These are phyloP conservation scores for Incumbomyces delicatus DNA, from an alignment of 2,329 filamentous ascomycete species.

Conservation along the genomic window DNA sequence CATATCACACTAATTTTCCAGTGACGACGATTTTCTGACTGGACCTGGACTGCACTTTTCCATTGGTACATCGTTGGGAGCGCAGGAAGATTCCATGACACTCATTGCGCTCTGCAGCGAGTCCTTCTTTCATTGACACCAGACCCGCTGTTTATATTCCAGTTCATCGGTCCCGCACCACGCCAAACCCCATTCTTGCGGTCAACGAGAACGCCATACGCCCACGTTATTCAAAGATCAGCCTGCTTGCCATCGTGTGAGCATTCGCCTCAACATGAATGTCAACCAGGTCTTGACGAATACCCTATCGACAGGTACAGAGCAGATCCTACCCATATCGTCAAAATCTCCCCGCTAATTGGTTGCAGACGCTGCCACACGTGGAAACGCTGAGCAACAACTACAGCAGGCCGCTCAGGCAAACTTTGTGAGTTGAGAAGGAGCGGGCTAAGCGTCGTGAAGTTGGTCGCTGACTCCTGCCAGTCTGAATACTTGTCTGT, in stretches of 20 bases:
- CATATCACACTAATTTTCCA: conserved; percentile 7
- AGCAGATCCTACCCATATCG: conserved; percentile 7
- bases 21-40: neutral
- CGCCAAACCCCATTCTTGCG: neutral
- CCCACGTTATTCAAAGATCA: conserved; percentile 13
- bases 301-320: conserved; percentile 86
- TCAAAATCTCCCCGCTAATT: conserved; percentile 26
- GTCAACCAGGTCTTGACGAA: conserved; percentile 96
- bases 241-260: conserved; percentile 7
- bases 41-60: neutral
- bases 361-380: conserved; percentile 69
- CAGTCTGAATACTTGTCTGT: conserved; percentile 88
- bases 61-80: neutral
- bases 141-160: conserved; percentile 6
- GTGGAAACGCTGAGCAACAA: conserved; percentile 87
- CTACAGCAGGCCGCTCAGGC: conserved; percentile 83
- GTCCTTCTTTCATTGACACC: conserved; percentile 20
- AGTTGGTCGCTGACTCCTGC: neutral
- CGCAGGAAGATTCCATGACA: neutral
- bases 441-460: conserved; percentile 5
- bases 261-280: conserved; percentile 58
- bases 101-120: conserved; percentile 5
- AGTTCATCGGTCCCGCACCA: neutral
- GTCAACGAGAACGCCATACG: neutral
- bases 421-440: conserved; percentile 70